phyloP scores from a whole-genome alignment of 192 early-diverging fungal species.

The Pilaira anomala region DNA sequence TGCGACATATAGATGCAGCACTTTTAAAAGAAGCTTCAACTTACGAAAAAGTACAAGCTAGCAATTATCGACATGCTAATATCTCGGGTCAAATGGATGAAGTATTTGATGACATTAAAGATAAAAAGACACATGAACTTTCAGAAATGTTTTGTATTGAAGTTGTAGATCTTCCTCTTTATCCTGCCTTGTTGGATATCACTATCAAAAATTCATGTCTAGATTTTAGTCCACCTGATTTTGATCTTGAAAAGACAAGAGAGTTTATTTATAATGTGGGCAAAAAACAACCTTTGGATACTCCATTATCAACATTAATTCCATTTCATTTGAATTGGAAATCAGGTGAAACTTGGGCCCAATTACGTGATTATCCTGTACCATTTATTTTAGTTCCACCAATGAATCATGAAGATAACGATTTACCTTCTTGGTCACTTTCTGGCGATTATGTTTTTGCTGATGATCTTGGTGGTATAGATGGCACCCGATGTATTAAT shows the following conservation, averaged over 20 bases:
- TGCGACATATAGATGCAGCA: conserved; percentile 21
- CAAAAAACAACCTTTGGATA: conserved; percentile 38
- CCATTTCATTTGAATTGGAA: conserved; percentile 40
- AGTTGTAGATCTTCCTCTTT: conserved; percentile 14
- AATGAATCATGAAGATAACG: background rate
- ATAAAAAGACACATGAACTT: background rate
- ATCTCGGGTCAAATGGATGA: background rate
- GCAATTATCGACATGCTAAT: conserved; percentile 7
- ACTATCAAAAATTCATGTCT: conserved; percentile 22
- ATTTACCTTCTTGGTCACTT: conserved; percentile 27
- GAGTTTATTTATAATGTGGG: conserved; percentile 41
- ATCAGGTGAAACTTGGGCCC: conserved; percentile 34
- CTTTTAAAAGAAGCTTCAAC: conserved; percentile 14
- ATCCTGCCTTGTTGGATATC: conserved; percentile 30
- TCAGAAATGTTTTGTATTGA: conserved; percentile 19
- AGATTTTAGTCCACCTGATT: conserved; percentile 22
- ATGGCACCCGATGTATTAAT: conserved; percentile 27
- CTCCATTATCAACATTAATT: conserved; percentile 33
- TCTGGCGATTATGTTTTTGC: conserved; percentile 43
- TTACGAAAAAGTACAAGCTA: background rate
- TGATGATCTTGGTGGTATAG: conserved; percentile 33
- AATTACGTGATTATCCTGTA: conserved; percentile 42
- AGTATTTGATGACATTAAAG: background rate
- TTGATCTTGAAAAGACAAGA: conserved; percentile 33
- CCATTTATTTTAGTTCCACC: conserved; percentile 40